These are phyloP conservation scores for Thamnidium elegans DNA, from an alignment of 192 early-diverging fungal species.

Conservation along the genomic window DNA sequence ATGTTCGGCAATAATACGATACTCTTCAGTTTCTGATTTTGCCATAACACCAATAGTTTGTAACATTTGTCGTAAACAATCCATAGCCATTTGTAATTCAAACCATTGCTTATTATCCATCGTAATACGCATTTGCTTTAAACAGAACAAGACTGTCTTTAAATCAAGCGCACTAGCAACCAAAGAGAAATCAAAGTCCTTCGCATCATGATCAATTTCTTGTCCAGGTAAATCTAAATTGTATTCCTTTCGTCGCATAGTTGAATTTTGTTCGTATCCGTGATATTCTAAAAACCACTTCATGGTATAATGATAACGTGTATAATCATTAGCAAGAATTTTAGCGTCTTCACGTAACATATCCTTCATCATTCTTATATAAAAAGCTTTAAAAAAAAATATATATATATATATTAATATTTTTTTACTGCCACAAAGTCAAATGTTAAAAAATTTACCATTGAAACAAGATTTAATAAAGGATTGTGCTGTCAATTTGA, in stretches of 20 bases:
- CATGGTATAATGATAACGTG: conserved; percentile 40
- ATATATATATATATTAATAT: too few relatives aligned
- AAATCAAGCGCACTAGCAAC: conserved; percentile 38
- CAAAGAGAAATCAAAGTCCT: conserved; percentile 37
- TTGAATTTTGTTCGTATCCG: conserved; percentile 13
- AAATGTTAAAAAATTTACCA: conserved; percentile 24
- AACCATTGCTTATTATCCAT: conserved; percentile 40
- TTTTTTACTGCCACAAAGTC: too few relatives aligned
- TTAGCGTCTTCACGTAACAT: conserved; percentile 41
- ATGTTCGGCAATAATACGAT: conserved; percentile 53
- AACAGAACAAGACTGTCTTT: conserved; percentile 25
- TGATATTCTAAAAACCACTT: conserved; percentile 40
- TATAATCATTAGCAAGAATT: conserved; percentile 39
- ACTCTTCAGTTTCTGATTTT: conserved; percentile 45
- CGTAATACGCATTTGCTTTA: conserved; percentile 32
- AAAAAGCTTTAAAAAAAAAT: conserved; percentile 24
- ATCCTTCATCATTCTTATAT: conserved; percentile 36
- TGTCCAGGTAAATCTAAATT: neutral
- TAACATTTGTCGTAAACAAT: conserved; percentile 66
- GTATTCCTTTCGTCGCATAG: neutral
- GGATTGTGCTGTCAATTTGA: conserved; percentile 29
- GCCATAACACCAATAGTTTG: conserved; percentile 52
- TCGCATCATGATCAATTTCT: conserved; percentile 9
- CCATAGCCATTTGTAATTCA: conserved; percentile 48
- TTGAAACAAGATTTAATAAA: conserved; percentile 48